Evolutionary conservation across 2,329 filamentous ascomycete species (phyloP).

Genomic region (Periconia sp.): DNA sequence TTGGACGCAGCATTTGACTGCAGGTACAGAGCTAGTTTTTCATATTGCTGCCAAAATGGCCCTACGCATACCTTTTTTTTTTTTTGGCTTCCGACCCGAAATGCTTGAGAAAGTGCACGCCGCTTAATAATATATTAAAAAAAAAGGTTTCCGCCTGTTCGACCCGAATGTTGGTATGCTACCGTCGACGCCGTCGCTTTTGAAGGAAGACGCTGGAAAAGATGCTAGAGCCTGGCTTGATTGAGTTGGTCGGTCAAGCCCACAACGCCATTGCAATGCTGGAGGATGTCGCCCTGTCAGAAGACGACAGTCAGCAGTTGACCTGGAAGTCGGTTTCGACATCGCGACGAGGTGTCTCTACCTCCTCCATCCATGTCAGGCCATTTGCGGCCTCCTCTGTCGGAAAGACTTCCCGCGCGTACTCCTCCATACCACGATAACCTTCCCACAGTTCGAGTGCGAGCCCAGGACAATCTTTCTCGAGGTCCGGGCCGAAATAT

Average conservation of each 20-base stretch:
- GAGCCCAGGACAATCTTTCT: constrained; percentile 69
- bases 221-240: constrained; percentile 39
- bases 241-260: constrained; percentile 41
- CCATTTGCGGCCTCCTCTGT: constrained; percentile 95
- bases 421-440: constrained; percentile 88
- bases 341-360: constrained; percentile 45
- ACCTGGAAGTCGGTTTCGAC: constrained; percentile 44
- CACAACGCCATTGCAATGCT: constrained; percentile 33
- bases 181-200: constrained; percentile 28
- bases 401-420: constrained; percentile 90
- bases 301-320: constrained; percentile 43
- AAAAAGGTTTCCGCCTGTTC: too few species aligned
- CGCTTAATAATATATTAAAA: too few species aligned
- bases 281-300: constrained; percentile 36
- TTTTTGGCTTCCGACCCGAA: too few species aligned
- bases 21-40: constrained; percentile 12
- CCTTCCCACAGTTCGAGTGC: constrained; percentile 90
- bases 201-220: constrained; percentile 20
- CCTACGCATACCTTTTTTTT: constrained; percentile 28
- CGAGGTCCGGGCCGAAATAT: constrained; percentile 67
- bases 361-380: constrained; percentile 83
- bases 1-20: constrained; percentile 22
- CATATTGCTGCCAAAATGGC: constrained; percentile 10
- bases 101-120: too few species aligned
- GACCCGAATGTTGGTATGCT: constrained; percentile 19